Conservation (phyloP, 495 filamentous ascomycete genomes). For the Neurospora pannonica region DNA sequence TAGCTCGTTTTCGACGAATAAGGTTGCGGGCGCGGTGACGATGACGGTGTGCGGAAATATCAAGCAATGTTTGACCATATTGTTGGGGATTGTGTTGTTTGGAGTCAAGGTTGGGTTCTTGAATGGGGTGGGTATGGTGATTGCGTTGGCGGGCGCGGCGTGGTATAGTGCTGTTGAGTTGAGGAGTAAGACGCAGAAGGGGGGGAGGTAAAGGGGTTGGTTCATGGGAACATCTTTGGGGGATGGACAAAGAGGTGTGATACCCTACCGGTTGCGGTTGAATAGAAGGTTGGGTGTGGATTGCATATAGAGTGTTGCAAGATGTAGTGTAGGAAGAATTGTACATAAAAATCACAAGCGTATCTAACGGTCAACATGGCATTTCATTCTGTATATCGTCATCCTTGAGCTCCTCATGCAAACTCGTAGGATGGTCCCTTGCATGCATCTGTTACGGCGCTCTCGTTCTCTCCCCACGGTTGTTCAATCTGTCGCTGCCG, state of each 20-base stretch:
- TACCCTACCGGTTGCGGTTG: background rate
- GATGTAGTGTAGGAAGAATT: background rate
- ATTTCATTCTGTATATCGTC: background rate
- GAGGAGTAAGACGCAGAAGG: constrained; percentile 7
- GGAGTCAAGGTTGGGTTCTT: constrained; percentile 35
- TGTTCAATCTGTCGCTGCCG: background rate
- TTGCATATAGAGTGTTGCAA: background rate
- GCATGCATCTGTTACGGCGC: background rate
- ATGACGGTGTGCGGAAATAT: constrained; percentile 50
- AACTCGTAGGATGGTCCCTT: background rate
- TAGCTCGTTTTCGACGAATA: constrained; percentile 46
- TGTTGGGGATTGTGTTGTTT: constrained; percentile 44
- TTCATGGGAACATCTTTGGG: background rate
- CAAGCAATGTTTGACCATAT: constrained; percentile 50
- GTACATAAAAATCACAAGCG: background rate
- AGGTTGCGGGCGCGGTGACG: constrained; percentile 45
- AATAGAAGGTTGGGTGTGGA: background rate
- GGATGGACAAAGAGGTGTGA: background rate
- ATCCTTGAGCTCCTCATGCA: background rate
- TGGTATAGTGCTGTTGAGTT: constrained; percentile 39
- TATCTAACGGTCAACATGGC: background rate
- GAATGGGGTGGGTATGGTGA: constrained; percentile 36
- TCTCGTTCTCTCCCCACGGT: background rate
- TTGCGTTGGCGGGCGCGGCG: constrained; percentile 38
- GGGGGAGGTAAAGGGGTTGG: background rate